Percentiles rank a stretch among this genome's conserved stretches.
Conservation (phyloP, 305 asterid genomes). For the Rubia tinctorum region DNA sequence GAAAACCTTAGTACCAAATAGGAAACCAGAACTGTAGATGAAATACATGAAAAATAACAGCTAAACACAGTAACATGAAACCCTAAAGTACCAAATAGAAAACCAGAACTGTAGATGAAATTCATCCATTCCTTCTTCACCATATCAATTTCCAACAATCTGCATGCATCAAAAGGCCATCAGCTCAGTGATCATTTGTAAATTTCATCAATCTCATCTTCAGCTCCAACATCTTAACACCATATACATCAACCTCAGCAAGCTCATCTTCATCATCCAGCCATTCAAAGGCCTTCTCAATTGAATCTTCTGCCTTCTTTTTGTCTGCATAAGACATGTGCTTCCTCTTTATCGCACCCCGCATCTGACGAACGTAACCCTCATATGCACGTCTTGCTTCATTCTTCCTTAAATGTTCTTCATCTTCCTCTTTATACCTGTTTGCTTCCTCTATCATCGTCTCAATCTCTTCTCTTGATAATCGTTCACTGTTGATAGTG, state of each 20-base stretch:
- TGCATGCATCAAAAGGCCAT: too few species aligned
- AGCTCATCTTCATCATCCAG: not conserved
- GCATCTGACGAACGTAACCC: not conserved
- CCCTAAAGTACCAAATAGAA: too few species aligned
- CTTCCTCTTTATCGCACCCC: not conserved
- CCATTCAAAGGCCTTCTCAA: slow-evolving; percentile 1
- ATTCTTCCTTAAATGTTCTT: not conserved
- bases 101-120: too few species aligned
- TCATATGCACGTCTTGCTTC: not conserved
- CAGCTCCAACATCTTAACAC: not conserved
- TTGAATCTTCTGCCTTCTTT: not conserved
- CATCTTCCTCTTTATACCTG: not conserved
- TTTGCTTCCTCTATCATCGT: not conserved
- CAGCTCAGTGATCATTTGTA: not conserved
- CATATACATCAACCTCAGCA: not conserved
- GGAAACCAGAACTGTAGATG: too few species aligned
- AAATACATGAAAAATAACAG: not conserved
- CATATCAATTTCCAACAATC: too few species aligned
- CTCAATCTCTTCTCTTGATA: not conserved
- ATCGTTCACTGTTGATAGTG: not conserved
- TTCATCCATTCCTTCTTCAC: too few species aligned
- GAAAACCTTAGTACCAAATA: too few species aligned
- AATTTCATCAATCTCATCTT: not conserved
- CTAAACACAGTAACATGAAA: not conserved
- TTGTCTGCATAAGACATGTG: not conserved